Evolutionary conservation across 495 filamentous ascomycete genomes (phyloP).

Genomic region (Glutinoglossum americanum): DNA sequence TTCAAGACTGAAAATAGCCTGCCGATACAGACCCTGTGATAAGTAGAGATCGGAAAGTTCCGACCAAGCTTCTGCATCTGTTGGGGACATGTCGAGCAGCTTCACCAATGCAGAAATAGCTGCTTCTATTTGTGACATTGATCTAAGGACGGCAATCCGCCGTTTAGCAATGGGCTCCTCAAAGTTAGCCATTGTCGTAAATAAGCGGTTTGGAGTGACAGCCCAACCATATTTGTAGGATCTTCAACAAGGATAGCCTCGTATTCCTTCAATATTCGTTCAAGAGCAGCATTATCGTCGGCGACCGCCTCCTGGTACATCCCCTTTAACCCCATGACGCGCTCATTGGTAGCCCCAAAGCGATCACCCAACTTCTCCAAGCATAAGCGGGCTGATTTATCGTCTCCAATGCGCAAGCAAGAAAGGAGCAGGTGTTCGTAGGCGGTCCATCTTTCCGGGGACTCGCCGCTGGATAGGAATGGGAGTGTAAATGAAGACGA

Average conservation of each 20-base stretch:
- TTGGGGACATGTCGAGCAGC: conserved; percentile 64
- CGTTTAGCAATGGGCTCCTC: conserved; percentile 66
- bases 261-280: conserved; percentile 51
- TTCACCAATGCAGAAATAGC: conserved; percentile 52
- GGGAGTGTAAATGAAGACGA: conserved; percentile 25
- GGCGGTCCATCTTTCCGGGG: conserved; percentile 53
- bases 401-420: conserved; percentile 70
- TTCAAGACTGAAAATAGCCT: conserved; percentile 76
- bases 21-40: conserved; percentile 47
- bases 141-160: conserved; percentile 55
- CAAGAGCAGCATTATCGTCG: conserved; percentile 34
- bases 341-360: conserved; percentile 66
- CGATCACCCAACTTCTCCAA: conserved; percentile 52
- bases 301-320: conserved; percentile 74
- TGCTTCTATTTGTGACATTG: conserved; percentile 42
- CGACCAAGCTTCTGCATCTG: conserved; percentile 84
- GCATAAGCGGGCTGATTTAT: conserved; percentile 48
- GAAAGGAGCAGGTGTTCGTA: conserved; percentile 73
- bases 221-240: conserved; percentile 57
- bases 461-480: conserved; percentile 36
- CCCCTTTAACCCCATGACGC: conserved; percentile 60
- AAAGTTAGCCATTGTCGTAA: background rate
- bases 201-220: conserved; percentile 1
- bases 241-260: conserved; percentile 50
- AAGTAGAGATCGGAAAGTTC: conserved; percentile 78